Base-by-base conservation (phyloP, 2,329 filamentous ascomycete genomes). In the Aspergillus sp. region DNA sequence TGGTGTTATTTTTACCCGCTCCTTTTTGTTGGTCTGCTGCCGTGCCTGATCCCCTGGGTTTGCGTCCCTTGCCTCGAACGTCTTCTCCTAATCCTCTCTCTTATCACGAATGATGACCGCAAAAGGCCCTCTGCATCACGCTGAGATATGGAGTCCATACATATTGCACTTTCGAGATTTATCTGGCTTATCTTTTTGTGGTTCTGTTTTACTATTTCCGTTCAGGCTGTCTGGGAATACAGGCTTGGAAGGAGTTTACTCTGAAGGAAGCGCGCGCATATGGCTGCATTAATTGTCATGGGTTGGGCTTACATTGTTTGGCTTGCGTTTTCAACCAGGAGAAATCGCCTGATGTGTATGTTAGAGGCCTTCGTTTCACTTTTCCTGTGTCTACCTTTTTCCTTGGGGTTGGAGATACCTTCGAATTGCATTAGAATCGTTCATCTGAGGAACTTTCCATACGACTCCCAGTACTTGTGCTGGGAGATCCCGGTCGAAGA, bases 231-330 rank as follows among this genome's bases (percentile, higher is more conserved):
- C 51, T 57, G 53, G 50, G 58, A 49, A 53, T 47, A 55, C 47
- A 48, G 55, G 56, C 52, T 58, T 59, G 55, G 57, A 36, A 56
- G 60, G 59, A 62, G 58, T 60, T 58, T 49, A 55, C 47, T 53
- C 51, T 49, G 56, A 58, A 57, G 48, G 43, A 50, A 50, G 54
- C 56, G 53, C 52, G 19, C 20, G 40, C 16, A 54, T 58, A 53
- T 54, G 56, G 49, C 54, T 59, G 59, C 56, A 62, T 58, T 55
- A 51, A 47, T 55, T 4, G 55, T 38, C 43, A 47, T 31, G 47
- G 49, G 34, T 53, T 45, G 54, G 54, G 32, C 53, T 52, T 41
- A 32, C 56, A 49, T 45, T 57, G 54, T 52, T 50, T 21, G 43
- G 45, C 47, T 52, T 49, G 52, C 58, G 58, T 62, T 49, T 57